phyloP scores from a whole-genome alignment of 2,329 filamentous ascomycete genomes.

The Colletotrichum australisinense region DNA sequence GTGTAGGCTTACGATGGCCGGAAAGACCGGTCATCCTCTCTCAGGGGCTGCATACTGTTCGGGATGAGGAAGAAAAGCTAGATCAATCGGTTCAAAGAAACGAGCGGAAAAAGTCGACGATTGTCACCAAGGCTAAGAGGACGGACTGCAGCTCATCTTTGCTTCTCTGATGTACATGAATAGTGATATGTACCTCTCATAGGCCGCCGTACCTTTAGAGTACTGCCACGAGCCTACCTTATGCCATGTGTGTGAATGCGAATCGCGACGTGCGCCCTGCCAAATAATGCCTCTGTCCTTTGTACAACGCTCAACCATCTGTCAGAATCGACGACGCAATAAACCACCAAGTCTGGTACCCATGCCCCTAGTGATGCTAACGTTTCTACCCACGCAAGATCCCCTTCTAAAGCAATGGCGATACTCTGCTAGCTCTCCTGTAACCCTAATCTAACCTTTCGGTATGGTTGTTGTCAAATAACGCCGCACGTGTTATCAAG shows the following conservation, averaged over 20 bases:
- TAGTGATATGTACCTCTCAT: not conserved
- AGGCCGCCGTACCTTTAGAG: not conserved
- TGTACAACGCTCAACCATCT: conserved; percentile 8
- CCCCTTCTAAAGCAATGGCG: not conserved
- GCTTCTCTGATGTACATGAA: not conserved
- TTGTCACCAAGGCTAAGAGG: not conserved
- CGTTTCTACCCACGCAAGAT: not conserved
- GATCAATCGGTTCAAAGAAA: no score
- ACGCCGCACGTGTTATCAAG: not conserved
- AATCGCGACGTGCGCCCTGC: not conserved
- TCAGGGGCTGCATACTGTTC: not conserved
- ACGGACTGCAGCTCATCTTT: not conserved
- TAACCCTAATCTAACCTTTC: not conserved
- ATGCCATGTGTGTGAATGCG: not conserved
- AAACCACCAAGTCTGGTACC: not conserved
- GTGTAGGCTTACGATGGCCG: not conserved
- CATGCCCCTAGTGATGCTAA: not conserved
- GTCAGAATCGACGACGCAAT: not conserved
- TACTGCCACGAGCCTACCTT: not conserved
- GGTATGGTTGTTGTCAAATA: not conserved
- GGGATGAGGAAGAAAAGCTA: no score
- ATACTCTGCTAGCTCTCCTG: not conserved
- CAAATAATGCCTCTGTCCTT: not conserved
- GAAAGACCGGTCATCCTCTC: not conserved
- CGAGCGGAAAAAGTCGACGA: not conserved